phyloP scores from a whole-genome alignment of 371 early-diverging fungal genomes.

The Mortierella sp. region DNA sequence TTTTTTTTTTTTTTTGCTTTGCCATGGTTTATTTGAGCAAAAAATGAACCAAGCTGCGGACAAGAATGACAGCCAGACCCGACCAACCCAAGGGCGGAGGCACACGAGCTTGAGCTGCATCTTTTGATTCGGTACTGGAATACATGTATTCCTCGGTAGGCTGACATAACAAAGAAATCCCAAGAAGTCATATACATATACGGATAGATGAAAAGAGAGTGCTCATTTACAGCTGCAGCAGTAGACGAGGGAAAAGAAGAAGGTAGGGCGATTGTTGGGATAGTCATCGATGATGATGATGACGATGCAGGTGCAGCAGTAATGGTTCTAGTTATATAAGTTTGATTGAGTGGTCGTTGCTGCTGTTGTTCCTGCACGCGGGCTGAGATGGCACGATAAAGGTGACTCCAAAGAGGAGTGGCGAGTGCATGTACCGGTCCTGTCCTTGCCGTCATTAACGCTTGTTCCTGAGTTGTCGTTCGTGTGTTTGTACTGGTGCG shows the following conservation, averaged over 20 bases:
- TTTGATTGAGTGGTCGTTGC: not conserved
- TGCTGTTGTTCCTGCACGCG: not conserved
- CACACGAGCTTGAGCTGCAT: not conserved
- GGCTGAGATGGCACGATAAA: not conserved
- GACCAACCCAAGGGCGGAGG: no score
- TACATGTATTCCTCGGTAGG: not conserved
- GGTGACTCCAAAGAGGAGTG: not conserved
- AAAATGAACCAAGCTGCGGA: no score
- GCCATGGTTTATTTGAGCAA: no score
- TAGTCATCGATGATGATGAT: no score
- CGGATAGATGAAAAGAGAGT: not conserved
- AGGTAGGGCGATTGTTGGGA: not conserved
- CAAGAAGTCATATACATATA: not conserved
- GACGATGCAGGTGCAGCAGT: not conserved
- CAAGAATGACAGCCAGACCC: no score
- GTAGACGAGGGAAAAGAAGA: not conserved
- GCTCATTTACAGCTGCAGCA: slow-evolving; percentile 12
- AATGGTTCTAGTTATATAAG: not conserved
- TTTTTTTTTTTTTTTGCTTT: not conserved
- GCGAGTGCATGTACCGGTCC: not conserved
- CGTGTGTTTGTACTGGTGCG: not conserved
- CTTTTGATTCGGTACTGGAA: not conserved
- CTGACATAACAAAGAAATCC: not conserved
- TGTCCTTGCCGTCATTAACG: not conserved
- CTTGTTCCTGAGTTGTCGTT: not conserved